Evolutionary conservation across 2,329 filamentous ascomycete species (phyloP).

Genomic region (Calonectria leucothoes): DNA sequence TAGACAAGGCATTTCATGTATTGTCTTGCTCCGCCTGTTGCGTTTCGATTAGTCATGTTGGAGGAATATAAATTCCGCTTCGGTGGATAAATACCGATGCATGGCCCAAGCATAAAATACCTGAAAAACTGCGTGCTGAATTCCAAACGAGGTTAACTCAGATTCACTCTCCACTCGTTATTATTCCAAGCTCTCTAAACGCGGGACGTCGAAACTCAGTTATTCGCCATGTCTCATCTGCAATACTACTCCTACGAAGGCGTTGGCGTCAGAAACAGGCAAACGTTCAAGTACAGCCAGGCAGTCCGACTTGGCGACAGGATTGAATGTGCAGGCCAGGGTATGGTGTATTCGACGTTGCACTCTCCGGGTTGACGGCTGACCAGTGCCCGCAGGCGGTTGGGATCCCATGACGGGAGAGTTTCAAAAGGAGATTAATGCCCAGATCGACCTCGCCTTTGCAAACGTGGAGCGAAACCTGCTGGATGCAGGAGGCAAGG

Average conservation of each 20-base stretch:
- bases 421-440: not conserved
- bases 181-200: not conserved
- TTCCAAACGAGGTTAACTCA: accelerated
- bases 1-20: too few species aligned
- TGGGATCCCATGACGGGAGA: not conserved
- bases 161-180: not conserved
- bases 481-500: not conserved
- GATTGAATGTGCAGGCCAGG: slow-evolving; percentile 2
- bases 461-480: not conserved
- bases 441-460: not conserved
- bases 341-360: not conserved
- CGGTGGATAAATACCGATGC: not conserved
- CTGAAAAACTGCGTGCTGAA: not conserved
- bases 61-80: not conserved
- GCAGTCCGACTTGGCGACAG: not conserved
- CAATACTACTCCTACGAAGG: not conserved
- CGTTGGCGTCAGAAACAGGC: not conserved
- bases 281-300: not conserved
- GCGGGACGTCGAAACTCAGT: too few species aligned
- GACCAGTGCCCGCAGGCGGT: not conserved
- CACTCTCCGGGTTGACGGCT: too few species aligned
- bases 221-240: not conserved
- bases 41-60: not conserved
- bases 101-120: not conserved
- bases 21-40: too few species aligned